A percentile compares a stretch with the other conserved stretches of the same genome.
Evolutionary conservation across 176 grass and related monocot species (phyloP).

Genomic region (Rhipidocladum racemiflorum): DNA sequence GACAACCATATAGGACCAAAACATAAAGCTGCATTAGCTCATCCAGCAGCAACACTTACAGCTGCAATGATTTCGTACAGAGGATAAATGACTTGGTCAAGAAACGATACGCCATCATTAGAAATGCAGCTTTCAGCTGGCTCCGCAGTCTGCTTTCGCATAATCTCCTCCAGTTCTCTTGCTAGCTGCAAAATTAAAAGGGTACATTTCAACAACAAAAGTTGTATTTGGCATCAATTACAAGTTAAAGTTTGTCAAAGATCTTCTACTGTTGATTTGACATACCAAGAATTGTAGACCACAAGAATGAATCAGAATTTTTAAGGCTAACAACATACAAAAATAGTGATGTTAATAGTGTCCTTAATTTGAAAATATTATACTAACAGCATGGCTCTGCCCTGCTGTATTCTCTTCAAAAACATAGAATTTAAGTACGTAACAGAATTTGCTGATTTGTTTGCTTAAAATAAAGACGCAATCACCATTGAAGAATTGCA

Average conservation of each 20-base stretch:
- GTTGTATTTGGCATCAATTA: neutral
- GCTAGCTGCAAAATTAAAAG: conserved; percentile 58
- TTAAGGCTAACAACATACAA: neutral
- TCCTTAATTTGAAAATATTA: neutral
- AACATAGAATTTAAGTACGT: neutral
- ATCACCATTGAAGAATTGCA: neutral
- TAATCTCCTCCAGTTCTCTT: conserved; percentile 70
- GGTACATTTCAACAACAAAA: conserved; percentile 17
- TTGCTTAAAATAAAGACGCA: neutral
- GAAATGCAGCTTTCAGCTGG: conserved; percentile 66
- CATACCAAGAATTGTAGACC: conserved; percentile 8
- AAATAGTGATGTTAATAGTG: neutral
- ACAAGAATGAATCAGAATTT: neutral
- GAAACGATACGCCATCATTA: conserved; percentile 65
- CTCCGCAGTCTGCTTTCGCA: conserved; percentile 51
- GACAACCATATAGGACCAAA: conserved; percentile 12
- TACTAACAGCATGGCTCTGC: neutral
- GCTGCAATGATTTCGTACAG: conserved; percentile 73
- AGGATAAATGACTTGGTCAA: conserved; percentile 80
- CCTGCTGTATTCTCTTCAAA: neutral
- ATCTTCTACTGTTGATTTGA: neutral
- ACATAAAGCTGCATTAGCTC: conserved; percentile 21
- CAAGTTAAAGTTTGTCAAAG: neutral
- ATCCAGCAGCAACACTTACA: conserved; percentile 45
- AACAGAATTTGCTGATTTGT: neutral